Conservation (phyloP, 179 eudicot species). For the Corrigiola litoralis region DNA sequence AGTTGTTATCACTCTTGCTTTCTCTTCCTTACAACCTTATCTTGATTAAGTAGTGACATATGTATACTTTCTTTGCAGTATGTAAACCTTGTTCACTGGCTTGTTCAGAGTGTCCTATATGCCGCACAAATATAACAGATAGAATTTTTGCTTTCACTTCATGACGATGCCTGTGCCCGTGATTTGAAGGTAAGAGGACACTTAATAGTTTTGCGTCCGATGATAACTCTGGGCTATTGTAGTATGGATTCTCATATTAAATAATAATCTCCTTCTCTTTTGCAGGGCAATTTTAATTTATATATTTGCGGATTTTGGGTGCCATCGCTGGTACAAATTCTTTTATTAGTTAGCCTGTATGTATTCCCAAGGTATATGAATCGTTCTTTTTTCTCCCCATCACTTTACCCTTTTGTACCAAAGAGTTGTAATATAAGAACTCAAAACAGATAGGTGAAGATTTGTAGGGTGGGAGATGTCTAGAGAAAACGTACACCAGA, state of each 20-base stretch:
- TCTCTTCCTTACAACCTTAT: background rate
- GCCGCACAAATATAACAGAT: constrained; percentile 86
- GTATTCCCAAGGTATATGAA: constrained; percentile 38
- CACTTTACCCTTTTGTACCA: constrained; percentile 1
- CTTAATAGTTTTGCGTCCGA: background rate
- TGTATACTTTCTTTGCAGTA: constrained; percentile 51
- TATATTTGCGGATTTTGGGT: constrained; percentile 18
- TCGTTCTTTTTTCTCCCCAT: constrained; percentile 15
- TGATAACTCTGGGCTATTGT: background rate
- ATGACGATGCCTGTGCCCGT: constrained; percentile 30
- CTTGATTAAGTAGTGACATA: background rate
- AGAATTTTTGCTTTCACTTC: constrained; percentile 89
- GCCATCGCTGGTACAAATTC: constrained; percentile 37
- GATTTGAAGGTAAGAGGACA: constrained; percentile 25
- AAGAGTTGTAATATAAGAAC: constrained; percentile 37
- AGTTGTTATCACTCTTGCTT: constrained; percentile 16
- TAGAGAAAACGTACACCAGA: constrained; percentile 9
- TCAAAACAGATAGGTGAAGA: constrained; percentile 21
- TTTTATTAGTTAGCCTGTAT: constrained; percentile 51
- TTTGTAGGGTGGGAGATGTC: background rate
- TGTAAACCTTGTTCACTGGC: constrained; percentile 97
- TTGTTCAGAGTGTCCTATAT: constrained; percentile 93
- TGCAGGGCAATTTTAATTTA: constrained; percentile 25
- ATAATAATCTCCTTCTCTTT: background rate
- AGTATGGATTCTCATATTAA: background rate